These are phyloP conservation scores for Rosa hybrid DNA, from an alignment of 331 rosid genomes.

Conservation along the genomic window DNA sequence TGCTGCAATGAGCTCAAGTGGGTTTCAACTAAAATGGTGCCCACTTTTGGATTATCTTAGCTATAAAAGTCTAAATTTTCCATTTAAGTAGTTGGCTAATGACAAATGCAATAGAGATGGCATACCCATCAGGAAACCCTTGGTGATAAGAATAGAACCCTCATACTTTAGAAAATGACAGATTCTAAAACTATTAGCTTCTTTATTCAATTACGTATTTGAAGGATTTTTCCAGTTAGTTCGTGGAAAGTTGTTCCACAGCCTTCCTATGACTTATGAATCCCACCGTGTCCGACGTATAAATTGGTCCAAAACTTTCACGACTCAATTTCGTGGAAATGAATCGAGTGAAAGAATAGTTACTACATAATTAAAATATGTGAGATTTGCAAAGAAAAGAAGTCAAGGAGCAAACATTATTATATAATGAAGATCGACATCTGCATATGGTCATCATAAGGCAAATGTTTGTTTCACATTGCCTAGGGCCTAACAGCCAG, in stretches of 20 bases:
- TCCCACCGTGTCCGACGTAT: not conserved
- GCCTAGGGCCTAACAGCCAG: constrained; percentile 5
- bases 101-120: not conserved
- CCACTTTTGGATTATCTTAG: not conserved
- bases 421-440: not conserved
- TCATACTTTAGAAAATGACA: not conserved
- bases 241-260: not conserved
- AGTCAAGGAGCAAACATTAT: not conserved
- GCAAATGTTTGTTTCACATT: constrained; percentile 1
- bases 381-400: not conserved
- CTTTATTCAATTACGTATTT: not conserved
- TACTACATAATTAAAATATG: too few species aligned
- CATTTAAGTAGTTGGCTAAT: not conserved
- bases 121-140: not conserved
- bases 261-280: not conserved
- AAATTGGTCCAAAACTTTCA: not conserved
- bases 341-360: not conserved
- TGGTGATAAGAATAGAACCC: not conserved
- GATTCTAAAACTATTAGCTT: not conserved
- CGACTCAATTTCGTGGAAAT: not conserved
- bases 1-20: not conserved
- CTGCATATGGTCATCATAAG: not conserved
- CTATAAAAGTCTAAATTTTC: not conserved
- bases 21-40: not conserved
- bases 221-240: not conserved